Percentiles rank a stretch among this genome's conserved stretches.
Evolutionary conservation across 2,329 filamentous ascomycete species (phyloP).

Genomic region (Trichoderma breve): DNA sequence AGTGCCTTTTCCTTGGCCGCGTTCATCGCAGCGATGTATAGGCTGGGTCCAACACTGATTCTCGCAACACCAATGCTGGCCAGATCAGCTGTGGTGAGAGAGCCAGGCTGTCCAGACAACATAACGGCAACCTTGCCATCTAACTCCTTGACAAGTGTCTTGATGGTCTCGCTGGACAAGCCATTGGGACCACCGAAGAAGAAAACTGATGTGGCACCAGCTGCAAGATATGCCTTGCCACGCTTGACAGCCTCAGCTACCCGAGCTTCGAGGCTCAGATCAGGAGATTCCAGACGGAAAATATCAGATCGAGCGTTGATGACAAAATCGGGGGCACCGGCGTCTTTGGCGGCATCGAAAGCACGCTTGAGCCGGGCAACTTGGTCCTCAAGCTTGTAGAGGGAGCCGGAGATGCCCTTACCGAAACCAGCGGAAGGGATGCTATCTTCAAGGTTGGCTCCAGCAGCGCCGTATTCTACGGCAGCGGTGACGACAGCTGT

Average conservation of each 20-base stretch:
- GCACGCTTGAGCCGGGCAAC: conserved; percentile 45
- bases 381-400: conserved; percentile 45
- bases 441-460: conserved; percentile 59
- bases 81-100: conserved; percentile 45
- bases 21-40: conserved; percentile 43
- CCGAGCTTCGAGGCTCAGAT: conserved; percentile 32
- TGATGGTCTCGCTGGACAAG: conserved; percentile 46
- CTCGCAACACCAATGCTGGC: conserved; percentile 51
- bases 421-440: conserved; percentile 36
- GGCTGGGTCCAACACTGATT: conserved; percentile 52
- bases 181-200: conserved; percentile 54
- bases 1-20: conserved; percentile 36
- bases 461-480: conserved; percentile 52
- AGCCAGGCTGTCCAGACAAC: conserved; percentile 36
- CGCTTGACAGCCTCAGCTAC: conserved; percentile 51
- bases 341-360: conserved; percentile 42
- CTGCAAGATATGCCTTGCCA: conserved; percentile 55
- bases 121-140: conserved; percentile 51
- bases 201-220: conserved; percentile 59
- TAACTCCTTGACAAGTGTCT: conserved; percentile 46
- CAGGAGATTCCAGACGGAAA: conserved; percentile 37
- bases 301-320: conserved; percentile 59
- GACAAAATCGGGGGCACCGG: conserved; percentile 54
- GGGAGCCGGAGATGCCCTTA: conserved; percentile 32
- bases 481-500: conserved; percentile 44